Evolutionary conservation across 2,329 filamentous ascomycete species (phyloP).

Genomic region (Ophiostoma tasmaniense): DNA sequence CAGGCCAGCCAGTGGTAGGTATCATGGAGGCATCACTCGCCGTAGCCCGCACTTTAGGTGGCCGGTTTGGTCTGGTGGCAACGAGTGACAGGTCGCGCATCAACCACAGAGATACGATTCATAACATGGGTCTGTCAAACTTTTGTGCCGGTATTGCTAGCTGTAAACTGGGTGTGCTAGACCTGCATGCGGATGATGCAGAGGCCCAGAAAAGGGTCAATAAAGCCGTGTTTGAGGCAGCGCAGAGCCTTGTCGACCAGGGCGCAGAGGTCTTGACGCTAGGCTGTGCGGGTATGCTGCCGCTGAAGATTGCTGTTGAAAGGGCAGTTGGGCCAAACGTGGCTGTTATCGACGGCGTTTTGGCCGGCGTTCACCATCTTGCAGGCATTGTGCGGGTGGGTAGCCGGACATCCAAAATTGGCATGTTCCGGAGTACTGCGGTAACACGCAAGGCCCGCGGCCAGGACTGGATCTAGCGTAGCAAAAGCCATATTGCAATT

Average conservation of each 20-base stretch:
- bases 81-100: conserved; percentile 18
- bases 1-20: conserved; percentile 19
- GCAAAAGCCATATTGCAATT: not conserved
- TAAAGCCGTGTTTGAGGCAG: conserved; percentile 11
- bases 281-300: conserved; percentile 21
- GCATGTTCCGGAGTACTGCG: conserved; percentile 17
- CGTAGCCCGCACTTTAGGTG: conserved; percentile 19
- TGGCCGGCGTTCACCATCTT: conserved; percentile 30
- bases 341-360: conserved; percentile 19
- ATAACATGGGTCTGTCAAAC: conserved; percentile 17
- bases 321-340: conserved; percentile 18
- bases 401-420: conserved; percentile 17
- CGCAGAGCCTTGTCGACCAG: conserved; percentile 12
- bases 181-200: conserved; percentile 17
- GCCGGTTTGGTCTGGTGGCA: conserved; percentile 19
- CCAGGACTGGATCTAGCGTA: conserved; percentile 17
- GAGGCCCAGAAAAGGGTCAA: conserved; percentile 13
- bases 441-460: conserved; percentile 18
- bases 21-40: conserved; percentile 22
- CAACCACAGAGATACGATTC: conserved; percentile 17
- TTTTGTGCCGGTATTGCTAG: conserved; percentile 20
- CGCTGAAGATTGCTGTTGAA: conserved; percentile 20
- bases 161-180: conserved; percentile 20
- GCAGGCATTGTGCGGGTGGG: conserved; percentile 36
- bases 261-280: conserved; percentile 20